Evolutionary conservation across 192 early-diverging fungal genomes (phyloP), one percentile per base, ranked within the genome.

Genomic region (Diversispora epigaea): DNA sequence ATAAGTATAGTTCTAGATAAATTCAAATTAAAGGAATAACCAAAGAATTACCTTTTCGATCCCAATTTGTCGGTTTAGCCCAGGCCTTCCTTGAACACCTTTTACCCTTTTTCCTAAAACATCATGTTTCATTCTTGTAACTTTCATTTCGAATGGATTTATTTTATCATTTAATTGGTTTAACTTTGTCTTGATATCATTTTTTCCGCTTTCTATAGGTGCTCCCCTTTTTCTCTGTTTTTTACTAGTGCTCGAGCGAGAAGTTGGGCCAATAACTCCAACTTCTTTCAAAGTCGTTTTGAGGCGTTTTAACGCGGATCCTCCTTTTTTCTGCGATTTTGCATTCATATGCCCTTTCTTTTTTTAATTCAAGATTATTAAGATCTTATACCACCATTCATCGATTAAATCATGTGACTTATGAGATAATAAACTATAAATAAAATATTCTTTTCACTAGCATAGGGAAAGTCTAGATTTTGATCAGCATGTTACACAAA

Each of bases 141-240:
- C 79, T 80, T 96, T 92, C 68, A 92, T 77, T 73, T 98, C 98
- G 68, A 97, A 99, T 4, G 96, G 98, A 81, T 97, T 99, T 77
- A 73, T 84, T 82, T 46, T 61, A 66, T 22, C 77, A 76, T 14
- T 82, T 47, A 72, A 80, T 4, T n/a, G n/a, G 4, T 82, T 15
- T 76, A 81, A 68, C 77, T 76, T 44, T 55, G 74, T 62, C 39
- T 79, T 78, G 71, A 82, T 77, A 63, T 83, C 76, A 75, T 86
- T 87, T 76, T 90, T 91, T 12, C 80, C 82, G 10, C 76, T 80
- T 55, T 82, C 85, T n/a, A 75, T 79, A 19, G 86, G 85, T 4
- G 77, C 80, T 39, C 87, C 87, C 60, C 79, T 82, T 64, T 86
- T 86, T 50, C 81, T 67, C 66, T 89, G 85, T 69, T 93, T 92